phyloP scores from a whole-genome alignment of 495 filamentous ascomycete species.

The Penicillium lividum region DNA sequence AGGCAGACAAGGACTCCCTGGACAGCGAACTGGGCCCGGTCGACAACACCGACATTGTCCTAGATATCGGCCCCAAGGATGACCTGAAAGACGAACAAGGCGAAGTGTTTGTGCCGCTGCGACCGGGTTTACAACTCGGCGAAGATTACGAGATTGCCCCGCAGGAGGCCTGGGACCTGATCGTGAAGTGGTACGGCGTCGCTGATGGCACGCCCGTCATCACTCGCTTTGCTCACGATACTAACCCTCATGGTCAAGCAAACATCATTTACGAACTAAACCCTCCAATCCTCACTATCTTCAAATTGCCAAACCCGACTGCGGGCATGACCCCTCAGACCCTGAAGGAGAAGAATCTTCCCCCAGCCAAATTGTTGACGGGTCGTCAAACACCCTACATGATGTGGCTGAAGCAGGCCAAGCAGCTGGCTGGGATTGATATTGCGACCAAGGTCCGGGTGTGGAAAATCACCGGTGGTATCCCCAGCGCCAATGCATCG shows the following conservation, averaged over 20 bases:
- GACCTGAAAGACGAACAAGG: conserved; percentile 54
- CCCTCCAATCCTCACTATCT: conserved; percentile 83
- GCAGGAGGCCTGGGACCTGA: conserved; percentile 74
- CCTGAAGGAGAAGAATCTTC: conserved; percentile 58
- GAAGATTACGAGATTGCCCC: conserved; percentile 80
- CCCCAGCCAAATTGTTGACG: conserved; percentile 62
- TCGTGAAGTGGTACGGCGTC: conserved; percentile 80
- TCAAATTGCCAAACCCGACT: conserved; percentile 67
- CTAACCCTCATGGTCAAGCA: conserved; percentile 53
- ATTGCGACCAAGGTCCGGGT: conserved; percentile 71
- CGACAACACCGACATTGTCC: conserved; percentile 73
- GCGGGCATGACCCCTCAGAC: conserved; percentile 58
- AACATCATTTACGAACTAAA: conserved; percentile 83
- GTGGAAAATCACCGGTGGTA: conserved; percentile 66
- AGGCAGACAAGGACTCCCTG: conserved; percentile 56
- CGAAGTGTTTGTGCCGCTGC: conserved; percentile 72
- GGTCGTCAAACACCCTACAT: conserved; percentile 68
- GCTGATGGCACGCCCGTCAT: conserved; percentile 70
- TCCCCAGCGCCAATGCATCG: conserved; percentile 43
- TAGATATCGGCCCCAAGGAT: conserved; percentile 43
- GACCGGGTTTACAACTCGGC: conserved; percentile 61
- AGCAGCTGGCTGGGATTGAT: conserved; percentile 63
- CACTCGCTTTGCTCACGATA: conserved; percentile 76
- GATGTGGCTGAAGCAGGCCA: conserved; percentile 72
- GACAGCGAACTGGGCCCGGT: conserved; percentile 76